These are phyloP conservation scores for Zopfia rhizophila DNA, from an alignment of 2,329 filamentous ascomycete genomes.

Conservation along the genomic window DNA sequence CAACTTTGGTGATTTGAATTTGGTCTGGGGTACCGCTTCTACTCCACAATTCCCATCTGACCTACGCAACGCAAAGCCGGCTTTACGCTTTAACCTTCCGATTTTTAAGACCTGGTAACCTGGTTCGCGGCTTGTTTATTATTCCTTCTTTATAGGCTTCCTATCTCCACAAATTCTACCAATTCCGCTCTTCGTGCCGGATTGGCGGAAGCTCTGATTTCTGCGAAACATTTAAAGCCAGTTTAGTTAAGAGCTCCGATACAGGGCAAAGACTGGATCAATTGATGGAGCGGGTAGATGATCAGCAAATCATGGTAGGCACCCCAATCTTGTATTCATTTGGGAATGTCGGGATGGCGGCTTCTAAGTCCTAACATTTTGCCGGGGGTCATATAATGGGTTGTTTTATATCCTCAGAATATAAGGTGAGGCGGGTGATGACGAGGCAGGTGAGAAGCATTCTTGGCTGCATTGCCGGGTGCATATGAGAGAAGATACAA, in stretches of 20 bases:
- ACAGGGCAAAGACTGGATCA: constrained; percentile 11
- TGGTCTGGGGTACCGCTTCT: constrained; percentile 6
- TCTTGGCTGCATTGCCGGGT: constrained; percentile 17
- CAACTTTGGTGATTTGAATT: not conserved
- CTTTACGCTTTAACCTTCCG: constrained; percentile 16
- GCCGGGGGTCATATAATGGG: constrained; percentile 22
- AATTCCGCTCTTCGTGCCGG: constrained; percentile 1
- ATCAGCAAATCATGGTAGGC: constrained; percentile 10
- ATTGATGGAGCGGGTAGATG: constrained; percentile 17
- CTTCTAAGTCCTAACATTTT: constrained; percentile 24
- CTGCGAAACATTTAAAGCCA: constrained; percentile 17
- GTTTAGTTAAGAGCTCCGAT: not conserved
- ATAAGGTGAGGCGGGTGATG: constrained; percentile 13
- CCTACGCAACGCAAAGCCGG: constrained; percentile 3
- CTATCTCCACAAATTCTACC: constrained; percentile 13
- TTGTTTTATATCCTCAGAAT: constrained; percentile 8
- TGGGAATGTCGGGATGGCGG: constrained; percentile 24
- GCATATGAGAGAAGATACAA: too few species aligned
- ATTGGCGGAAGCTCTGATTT: constrained; percentile 11
- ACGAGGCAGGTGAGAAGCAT: constrained; percentile 6
- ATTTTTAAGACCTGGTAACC: constrained; percentile 12
- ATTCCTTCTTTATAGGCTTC: constrained; percentile 1
- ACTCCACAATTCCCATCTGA: constrained; percentile 15
- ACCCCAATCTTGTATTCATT: constrained; percentile 24
- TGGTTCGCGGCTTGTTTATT: constrained; percentile 18